These are phyloP conservation scores for Ceratobasidium sp. DNA, from an alignment of 1,284 basidiomycete genomes.

Conservation along the genomic window DNA sequence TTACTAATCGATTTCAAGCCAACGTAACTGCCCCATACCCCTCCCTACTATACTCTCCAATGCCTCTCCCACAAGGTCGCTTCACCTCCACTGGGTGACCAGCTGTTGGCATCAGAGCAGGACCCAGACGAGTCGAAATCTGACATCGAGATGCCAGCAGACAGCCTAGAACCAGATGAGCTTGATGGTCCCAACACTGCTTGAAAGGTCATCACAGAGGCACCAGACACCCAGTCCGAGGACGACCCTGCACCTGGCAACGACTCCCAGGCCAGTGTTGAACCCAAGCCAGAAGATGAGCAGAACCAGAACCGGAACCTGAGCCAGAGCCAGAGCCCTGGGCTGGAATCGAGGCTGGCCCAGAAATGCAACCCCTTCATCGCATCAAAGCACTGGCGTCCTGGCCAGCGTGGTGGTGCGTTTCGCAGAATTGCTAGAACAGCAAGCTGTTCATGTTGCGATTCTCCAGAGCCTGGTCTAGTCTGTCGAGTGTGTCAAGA, in stretches of 20 bases:
- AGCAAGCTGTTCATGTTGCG: constrained; percentile 47
- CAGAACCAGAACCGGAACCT: constrained; percentile 46
- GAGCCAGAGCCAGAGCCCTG: constrained; percentile 55
- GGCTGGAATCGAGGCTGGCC: constrained; percentile 62
- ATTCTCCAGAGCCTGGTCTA: constrained; percentile 71
- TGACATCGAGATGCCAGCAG: constrained; percentile 23
- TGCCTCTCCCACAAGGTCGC: not conserved
- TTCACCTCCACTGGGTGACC: constrained; percentile 25
- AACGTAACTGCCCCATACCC: constrained; percentile 29
- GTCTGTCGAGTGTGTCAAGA: constrained; percentile 81
- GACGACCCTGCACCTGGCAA: constrained; percentile 50
- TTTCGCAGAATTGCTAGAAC: constrained; percentile 73
- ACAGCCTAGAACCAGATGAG: constrained; percentile 20
- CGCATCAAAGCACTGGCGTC: constrained; percentile 76
- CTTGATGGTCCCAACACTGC: constrained; percentile 19
- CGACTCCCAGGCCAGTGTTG: constrained; percentile 47
- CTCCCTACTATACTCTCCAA: constrained; percentile 10
- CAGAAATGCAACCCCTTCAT: constrained; percentile 73
- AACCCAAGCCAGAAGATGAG: constrained; percentile 49
- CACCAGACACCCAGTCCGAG: constrained; percentile 49
- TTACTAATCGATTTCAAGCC: constrained; percentile 23
- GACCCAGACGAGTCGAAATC: constrained; percentile 33
- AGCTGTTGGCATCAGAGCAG: constrained; percentile 11
- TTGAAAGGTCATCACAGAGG: constrained; percentile 42
- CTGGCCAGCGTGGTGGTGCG: constrained; percentile 78